Percentiles rank a stretch among this genome's conserved stretches.
Conservation (phyloP, 306 rosid genomes). For the Cicer cuneatum region DNA sequence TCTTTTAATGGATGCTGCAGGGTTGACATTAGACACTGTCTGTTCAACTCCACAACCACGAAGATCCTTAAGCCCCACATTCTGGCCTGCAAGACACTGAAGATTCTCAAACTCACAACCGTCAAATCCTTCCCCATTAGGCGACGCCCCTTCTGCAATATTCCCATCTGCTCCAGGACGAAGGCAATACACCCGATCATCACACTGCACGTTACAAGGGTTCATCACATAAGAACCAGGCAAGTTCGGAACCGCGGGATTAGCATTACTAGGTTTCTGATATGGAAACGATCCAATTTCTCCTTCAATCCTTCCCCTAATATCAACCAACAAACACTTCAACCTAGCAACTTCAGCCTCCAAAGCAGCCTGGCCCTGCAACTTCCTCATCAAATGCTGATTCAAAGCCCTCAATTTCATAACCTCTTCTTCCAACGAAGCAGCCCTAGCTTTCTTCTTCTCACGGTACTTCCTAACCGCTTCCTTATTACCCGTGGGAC, state of each 20-base stretch:
- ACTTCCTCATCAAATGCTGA: slow-evolving; percentile 84
- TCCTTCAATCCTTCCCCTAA: slow-evolving; percentile 96
- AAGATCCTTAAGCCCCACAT: slow-evolving; percentile 64
- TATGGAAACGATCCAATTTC: slow-evolving; percentile 93
- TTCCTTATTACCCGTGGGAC: slow-evolving; percentile 79
- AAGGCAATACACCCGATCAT: slow-evolving; percentile 78
- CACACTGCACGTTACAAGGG: slow-evolving; percentile 87
- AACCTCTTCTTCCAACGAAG: slow-evolving; percentile 93
- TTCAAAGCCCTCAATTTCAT: slow-evolving; percentile 73
- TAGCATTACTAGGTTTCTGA: slow-evolving; percentile 66
- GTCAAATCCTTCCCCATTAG: slow-evolving; percentile 57
- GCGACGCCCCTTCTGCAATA: slow-evolving; percentile 50
- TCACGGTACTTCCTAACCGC: slow-evolving; percentile 96
- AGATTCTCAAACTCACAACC: slow-evolving; percentile 88
- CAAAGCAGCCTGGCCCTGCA: slow-evolving; percentile 85
- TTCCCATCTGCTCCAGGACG: slow-evolving; percentile 66
- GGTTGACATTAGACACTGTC: slow-evolving; percentile 48
- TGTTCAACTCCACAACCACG: slow-evolving; percentile 64
- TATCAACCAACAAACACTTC: slow-evolving; percentile 96
- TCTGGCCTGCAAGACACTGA: slow-evolving; percentile 73
- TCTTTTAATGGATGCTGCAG: slow-evolving; percentile 61
- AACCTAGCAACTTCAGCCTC: slow-evolving; percentile 93
- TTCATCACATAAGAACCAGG: slow-evolving; percentile 70
- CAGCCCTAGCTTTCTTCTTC: slow-evolving; percentile 93
- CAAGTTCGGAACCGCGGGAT: slow-evolving; percentile 43